These are phyloP conservation scores for Colletotrichum costaricense DNA, from an alignment of 2,329 filamentous ascomycete species.

Conservation along the genomic window DNA sequence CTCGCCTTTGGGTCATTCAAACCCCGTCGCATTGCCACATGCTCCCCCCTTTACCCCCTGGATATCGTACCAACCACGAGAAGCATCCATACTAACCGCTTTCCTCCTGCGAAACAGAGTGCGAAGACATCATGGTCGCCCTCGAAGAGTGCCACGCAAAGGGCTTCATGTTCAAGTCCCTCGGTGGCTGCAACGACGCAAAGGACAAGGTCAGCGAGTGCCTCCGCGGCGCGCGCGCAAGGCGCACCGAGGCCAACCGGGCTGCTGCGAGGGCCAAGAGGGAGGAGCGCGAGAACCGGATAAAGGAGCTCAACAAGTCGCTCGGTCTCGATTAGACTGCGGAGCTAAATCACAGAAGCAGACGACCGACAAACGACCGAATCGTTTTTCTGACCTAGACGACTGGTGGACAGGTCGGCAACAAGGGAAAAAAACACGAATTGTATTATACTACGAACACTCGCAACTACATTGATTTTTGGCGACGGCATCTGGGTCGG, in stretches of 20 bases:
- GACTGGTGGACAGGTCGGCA: background rate
- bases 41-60: background rate
- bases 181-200: conserved; percentile 89
- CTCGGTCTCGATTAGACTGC: conserved; percentile 44
- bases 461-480: background rate
- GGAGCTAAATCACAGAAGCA: background rate
- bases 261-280: conserved; percentile 76
- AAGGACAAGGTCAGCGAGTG: conserved; percentile 89
- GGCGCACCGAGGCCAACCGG: conserved; percentile 81
- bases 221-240: conserved; percentile 81
- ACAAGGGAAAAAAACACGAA: background rate
- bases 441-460: conserved; percentile 16
- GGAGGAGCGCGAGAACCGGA: conserved; percentile 76
- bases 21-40: background rate
- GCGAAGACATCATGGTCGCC: conserved; percentile 91
- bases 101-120: conserved; percentile 69
- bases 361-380: too few relatives aligned
- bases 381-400: background rate
- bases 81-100: background rate
- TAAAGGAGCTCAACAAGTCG: conserved; percentile 71
- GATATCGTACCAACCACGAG: background rate
- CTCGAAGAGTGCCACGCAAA: conserved; percentile 95
- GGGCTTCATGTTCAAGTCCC: conserved; percentile 91
- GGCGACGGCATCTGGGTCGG: background rate
- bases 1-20: background rate